Evolutionary conservation across 2,329 filamentous ascomycete species (phyloP).

Genomic region (Hypoxylon sp.): DNA sequence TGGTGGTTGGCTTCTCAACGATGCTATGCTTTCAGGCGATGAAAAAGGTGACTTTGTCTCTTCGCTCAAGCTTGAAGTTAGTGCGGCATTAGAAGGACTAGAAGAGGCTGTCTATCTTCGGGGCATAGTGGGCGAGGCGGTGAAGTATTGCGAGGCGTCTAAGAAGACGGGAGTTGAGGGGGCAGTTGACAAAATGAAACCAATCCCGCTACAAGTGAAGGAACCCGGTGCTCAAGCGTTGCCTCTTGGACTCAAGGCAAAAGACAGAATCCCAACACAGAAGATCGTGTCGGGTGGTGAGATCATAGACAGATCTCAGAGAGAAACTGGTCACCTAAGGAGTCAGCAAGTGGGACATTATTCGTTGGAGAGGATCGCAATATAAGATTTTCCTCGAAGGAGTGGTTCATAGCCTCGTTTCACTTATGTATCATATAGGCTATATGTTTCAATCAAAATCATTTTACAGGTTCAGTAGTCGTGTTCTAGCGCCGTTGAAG

Average conservation of each 20-base stretch:
- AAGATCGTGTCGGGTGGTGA: slow-evolving; percentile 80
- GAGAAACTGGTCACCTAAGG: slow-evolving; percentile 83
- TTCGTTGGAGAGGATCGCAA: slow-evolving; percentile 81
- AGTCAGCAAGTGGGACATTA: slow-evolving; percentile 87
- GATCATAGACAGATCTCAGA: slow-evolving; percentile 75
- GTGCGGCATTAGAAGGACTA: slow-evolving; percentile 78
- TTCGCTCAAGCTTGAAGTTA: slow-evolving; percentile 77
- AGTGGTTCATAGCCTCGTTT: not conserved
- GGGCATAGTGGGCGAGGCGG: slow-evolving; percentile 75
- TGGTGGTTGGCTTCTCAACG: slow-evolving; percentile 80
- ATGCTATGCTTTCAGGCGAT: slow-evolving; percentile 66
- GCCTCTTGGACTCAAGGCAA: slow-evolving; percentile 80
- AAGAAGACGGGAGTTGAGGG: slow-evolving; percentile 48
- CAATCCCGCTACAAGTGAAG: slow-evolving; percentile 62
- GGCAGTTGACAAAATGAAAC: slow-evolving; percentile 59
- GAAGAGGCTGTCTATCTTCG: slow-evolving; percentile 77
- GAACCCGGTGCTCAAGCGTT: slow-evolving; percentile 67
- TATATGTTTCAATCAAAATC: slow-evolving; percentile 2
- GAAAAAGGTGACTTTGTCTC: slow-evolving; percentile 75
- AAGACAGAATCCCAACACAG: slow-evolving; percentile 63
- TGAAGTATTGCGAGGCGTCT: slow-evolving; percentile 69
- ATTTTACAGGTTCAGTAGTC: not conserved
- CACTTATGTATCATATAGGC: slow-evolving; percentile 1
- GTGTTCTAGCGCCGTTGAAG: not conserved
- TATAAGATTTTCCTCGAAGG: slow-evolving; percentile 62